These are phyloP conservation scores for Bryum argenteum DNA, from an alignment of 225 moss, liverwort and hornwort species.

Conservation along the genomic window DNA sequence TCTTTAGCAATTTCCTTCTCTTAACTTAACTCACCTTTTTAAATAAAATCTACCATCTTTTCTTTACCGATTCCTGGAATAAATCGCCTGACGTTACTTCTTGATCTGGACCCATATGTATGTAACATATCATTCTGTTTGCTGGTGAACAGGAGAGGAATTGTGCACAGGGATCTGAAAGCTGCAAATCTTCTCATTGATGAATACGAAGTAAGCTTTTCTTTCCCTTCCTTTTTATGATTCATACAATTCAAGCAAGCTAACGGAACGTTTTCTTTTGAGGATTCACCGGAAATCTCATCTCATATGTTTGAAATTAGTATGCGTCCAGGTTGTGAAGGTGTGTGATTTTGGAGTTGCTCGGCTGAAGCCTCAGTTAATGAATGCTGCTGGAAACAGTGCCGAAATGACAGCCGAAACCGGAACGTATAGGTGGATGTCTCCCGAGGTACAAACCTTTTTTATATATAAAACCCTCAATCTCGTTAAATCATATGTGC, in stretches of 20 bases:
- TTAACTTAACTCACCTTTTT: too few relatives aligned
- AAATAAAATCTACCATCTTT: too few relatives aligned
- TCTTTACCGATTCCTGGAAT: too few relatives aligned
- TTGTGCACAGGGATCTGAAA: slow-evolving; percentile 85
- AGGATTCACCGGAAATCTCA: too few relatives aligned
- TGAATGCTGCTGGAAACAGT: slow-evolving; percentile 52
- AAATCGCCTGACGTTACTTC: too few relatives aligned
- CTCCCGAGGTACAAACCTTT: slow-evolving; percentile 57
- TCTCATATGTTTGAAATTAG: too few relatives aligned
- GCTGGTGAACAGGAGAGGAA: slow-evolving; percentile 65
- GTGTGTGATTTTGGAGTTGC: slow-evolving; percentile 97
- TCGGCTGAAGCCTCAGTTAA: slow-evolving; percentile 70
- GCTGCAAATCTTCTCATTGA: slow-evolving; percentile 91
- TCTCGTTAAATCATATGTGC: too few relatives aligned
- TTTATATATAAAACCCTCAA: too few relatives aligned
- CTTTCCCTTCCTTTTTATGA: neutral
- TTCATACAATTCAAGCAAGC: neutral
- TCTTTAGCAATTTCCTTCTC: too few relatives aligned
- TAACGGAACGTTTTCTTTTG: neutral
- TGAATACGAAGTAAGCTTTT: slow-evolving; percentile 74
- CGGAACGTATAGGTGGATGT: slow-evolving; percentile 95
- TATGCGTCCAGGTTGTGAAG: slow-evolving; percentile 71
- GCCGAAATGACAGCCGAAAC: slow-evolving; percentile 98
- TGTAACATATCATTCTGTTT: slow-evolving; percentile 13
- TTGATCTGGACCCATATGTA: neutral